These are phyloP conservation scores for Globisporangium mamillatum DNA, from an alignment of 352 stramenopile species.

Conservation along the genomic window DNA sequence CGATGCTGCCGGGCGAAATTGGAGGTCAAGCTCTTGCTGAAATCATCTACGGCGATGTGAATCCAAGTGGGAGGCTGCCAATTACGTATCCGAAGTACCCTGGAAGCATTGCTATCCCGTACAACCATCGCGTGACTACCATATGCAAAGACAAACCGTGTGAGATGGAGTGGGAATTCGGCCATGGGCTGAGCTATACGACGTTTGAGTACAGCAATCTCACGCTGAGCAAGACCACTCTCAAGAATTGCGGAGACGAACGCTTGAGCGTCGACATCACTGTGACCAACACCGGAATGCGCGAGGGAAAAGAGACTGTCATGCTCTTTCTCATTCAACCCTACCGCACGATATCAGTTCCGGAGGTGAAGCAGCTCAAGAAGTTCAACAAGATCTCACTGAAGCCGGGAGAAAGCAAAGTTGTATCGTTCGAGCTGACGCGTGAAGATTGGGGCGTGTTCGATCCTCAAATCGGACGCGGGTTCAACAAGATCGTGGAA, in stretches of 20 bases:
- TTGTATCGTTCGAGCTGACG: constrained; percentile 45
- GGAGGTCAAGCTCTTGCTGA: constrained; percentile 82
- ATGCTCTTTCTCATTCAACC: constrained; percentile 78
- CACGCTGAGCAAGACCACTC: constrained; percentile 29
- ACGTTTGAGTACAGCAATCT: constrained; percentile 55
- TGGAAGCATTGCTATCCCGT: constrained; percentile 64
- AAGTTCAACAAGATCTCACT: constrained; percentile 77
- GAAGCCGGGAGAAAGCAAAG: constrained; percentile 31
- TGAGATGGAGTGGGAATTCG: constrained; percentile 68
- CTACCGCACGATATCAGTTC: constrained; percentile 54
- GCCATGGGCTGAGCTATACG: constrained; percentile 67
- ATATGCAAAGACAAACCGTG: constrained; percentile 50
- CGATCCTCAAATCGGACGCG: constrained; percentile 52
- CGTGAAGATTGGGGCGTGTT: constrained; percentile 62
- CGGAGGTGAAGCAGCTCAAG: constrained; percentile 80
- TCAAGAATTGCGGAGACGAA: constrained; percentile 19
- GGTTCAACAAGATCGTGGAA: constrained; percentile 64
- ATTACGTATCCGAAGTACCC: constrained; percentile 80
- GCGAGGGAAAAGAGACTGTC: constrained; percentile 64
- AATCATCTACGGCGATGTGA: constrained; percentile 74
- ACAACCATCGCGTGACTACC: constrained; percentile 67
- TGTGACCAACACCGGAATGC: constrained; percentile 66
- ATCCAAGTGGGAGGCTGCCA: constrained; percentile 78
- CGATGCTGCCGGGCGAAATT: constrained; percentile 71
- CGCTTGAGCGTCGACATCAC: constrained; percentile 36